Conservation (phyloP, 2,329 filamentous ascomycete genomes). For the Pleoardoris graminearum region DNA sequence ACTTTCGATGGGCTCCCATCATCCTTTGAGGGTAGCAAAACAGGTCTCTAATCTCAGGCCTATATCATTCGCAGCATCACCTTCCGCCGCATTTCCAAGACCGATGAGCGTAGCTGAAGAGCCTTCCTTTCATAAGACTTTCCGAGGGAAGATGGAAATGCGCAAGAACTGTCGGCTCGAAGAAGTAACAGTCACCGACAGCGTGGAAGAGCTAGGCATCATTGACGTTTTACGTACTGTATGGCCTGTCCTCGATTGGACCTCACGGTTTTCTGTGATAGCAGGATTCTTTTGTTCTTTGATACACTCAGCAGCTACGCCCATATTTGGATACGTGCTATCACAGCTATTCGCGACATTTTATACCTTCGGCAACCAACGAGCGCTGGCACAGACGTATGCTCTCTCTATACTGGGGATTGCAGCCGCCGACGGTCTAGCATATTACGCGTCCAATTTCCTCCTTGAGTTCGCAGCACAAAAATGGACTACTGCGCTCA, state of each 20-base stretch:
- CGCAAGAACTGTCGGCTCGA: neutral
- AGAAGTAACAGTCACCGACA: neutral
- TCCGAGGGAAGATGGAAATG: conserved; percentile 6
- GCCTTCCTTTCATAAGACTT: conserved; percentile 8
- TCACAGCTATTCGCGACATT: conserved; percentile 73
- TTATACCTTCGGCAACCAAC: conserved; percentile 58
- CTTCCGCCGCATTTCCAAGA: neutral
- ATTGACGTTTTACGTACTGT: conserved; percentile 67
- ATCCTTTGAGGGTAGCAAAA: neutral
- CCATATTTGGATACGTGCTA: conserved; percentile 76
- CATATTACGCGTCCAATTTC: conserved; percentile 69
- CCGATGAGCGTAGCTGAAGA: neutral
- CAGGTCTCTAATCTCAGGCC: neutral
- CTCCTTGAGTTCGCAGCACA: conserved; percentile 73
- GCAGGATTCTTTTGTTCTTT: conserved; percentile 65
- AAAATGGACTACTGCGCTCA: conserved; percentile 74
- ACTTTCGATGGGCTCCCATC: neutral
- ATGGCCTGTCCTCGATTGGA: conserved; percentile 64
- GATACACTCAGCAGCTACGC: conserved; percentile 68
- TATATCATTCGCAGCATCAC: neutral
- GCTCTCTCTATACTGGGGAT: conserved; percentile 70
- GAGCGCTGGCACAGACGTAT: conserved; percentile 63
- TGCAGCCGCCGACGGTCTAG: conserved; percentile 66
- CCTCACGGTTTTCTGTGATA: conserved; percentile 59
- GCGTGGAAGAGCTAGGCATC: conserved; percentile 40